Evolutionary conservation across 2,329 filamentous ascomycete genomes (phyloP), one percentile per base, ranked within the genome.

Genomic region (Pseudogymnoascus sp.): DNA sequence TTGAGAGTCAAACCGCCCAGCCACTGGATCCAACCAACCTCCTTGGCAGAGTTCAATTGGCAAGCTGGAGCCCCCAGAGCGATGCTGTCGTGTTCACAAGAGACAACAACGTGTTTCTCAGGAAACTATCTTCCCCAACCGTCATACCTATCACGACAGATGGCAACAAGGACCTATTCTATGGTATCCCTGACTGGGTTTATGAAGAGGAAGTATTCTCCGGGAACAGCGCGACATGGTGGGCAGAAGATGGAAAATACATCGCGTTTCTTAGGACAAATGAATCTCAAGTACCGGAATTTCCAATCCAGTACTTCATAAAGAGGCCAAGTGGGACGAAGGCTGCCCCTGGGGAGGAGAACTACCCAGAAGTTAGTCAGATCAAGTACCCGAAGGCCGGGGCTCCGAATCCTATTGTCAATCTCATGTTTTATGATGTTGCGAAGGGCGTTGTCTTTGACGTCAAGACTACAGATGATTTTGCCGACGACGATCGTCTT

Each of bases 381-480:
- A 95, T 99, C 81, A 99, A 99, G 73, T 99, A 99, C 68, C 95
- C 94, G 55, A 97, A 97, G 73, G 88, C 94, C 18, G 95, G 94
- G 3, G 86, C 92, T 2, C 91, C 92, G 52, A 99, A 99, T 71
- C 94, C 94, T 0, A 83, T 89, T 12, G 92, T 99, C 3, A 85
- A 90, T 62, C 75, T 99, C 30, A 81, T 89, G 59, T 95, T 97
- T 73, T 97, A 92, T 72, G 92, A 97, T 65, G 78, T 96, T 18
- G 79, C 78, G 8, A 88, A 86, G 67, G 81, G 81, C 1, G 85
- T 96, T 61, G 81, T 88, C 7, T 97, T 97, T 70, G 82, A 84
- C 15, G 88, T 97, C 26, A 79, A 87, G 7, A 86, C 92, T 56
- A 78, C 85, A 0, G 88, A 84, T 55, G 88, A 89, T 28, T 97